phyloP scores from a whole-genome alignment of 495 filamentous ascomycete genomes.

The Xylaria bambusicola region DNA sequence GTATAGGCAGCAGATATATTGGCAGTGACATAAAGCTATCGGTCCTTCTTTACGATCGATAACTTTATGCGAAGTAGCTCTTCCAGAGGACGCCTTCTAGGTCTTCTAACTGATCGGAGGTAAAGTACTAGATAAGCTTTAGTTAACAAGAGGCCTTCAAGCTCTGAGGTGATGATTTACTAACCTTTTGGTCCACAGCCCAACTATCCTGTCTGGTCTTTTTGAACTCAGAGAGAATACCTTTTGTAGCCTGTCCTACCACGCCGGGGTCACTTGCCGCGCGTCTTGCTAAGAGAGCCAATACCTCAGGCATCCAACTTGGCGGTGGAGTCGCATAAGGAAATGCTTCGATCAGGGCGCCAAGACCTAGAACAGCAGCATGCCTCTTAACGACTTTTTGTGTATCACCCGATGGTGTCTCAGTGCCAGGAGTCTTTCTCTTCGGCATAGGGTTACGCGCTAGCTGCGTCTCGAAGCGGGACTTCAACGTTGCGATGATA shows the following conservation, averaged over 20 bases:
- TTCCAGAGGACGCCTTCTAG: slow-evolving; percentile 98
- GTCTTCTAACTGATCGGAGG: slow-evolving; percentile 88
- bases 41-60: not conserved
- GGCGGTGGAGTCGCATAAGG: slow-evolving; percentile 93
- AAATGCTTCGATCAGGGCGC: slow-evolving; percentile 92
- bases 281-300: slow-evolving; percentile 80
- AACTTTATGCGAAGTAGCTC: slow-evolving; percentile 86
- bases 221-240: slow-evolving; percentile 94
- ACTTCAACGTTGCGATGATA: slow-evolving; percentile 72
- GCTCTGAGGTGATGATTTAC: slow-evolving; percentile 19
- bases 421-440: slow-evolving; percentile 63
- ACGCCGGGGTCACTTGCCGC: slow-evolving; percentile 88
- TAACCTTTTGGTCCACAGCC: slow-evolving; percentile 95
- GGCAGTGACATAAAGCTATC: not conserved
- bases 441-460: slow-evolving; percentile 83
- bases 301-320: slow-evolving; percentile 87
- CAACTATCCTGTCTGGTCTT: slow-evolving; percentile 99
- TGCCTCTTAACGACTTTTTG: slow-evolving; percentile 79
- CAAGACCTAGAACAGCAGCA: slow-evolving; percentile 89
- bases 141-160: slow-evolving; percentile 19
- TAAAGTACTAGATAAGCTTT: slow-evolving; percentile 72
- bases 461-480: slow-evolving; percentile 76
- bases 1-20: not conserved
- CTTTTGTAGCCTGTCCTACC: slow-evolving; percentile 97
- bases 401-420: slow-evolving; percentile 78